Conservation (phyloP, 2,329 filamentous ascomycete genomes). For the Talaromyces sp. region DNA sequence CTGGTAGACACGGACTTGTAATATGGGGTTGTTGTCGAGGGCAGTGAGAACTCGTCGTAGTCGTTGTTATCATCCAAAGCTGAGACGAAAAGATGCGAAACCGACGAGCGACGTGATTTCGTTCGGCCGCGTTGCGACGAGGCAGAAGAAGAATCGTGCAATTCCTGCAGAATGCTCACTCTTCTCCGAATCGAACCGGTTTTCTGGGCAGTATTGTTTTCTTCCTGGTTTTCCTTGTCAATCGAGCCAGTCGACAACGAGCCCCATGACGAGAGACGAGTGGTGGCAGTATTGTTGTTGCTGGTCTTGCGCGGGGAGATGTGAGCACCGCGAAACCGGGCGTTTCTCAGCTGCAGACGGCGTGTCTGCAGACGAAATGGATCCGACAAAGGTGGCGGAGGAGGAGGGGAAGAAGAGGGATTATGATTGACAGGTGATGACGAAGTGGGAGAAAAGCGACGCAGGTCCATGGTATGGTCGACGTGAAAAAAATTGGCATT, state of each 20-base stretch:
- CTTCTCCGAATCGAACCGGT: conserved; percentile 14
- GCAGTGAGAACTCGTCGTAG: background rate
- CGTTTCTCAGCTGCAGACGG: conserved; percentile 25
- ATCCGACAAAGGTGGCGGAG: conserved; percentile 14
- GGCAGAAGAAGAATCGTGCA: conserved; percentile 21
- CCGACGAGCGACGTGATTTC: conserved; percentile 14
- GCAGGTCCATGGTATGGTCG: conserved; percentile 4
- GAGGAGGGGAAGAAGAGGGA: conserved; percentile 3
- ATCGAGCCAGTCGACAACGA: conserved; percentile 16
- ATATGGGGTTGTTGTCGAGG: background rate
- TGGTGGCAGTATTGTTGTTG: background rate
- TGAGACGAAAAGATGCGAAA: conserved; percentile 12
- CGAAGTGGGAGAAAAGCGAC: background rate
- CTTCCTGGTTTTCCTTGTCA: conserved; percentile 17
- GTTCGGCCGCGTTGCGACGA: conserved; percentile 15
- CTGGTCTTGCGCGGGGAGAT: conserved; percentile 16
- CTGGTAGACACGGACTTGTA: background rate
- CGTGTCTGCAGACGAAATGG: conserved; percentile 24
- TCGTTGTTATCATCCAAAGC: conserved; percentile 3
- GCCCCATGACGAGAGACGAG: conserved; percentile 18
- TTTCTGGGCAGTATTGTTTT: background rate
- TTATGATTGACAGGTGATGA: background rate
- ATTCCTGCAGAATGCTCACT: conserved; percentile 26
- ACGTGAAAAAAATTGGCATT: background rate
- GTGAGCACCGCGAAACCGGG: conserved; percentile 22